Evolutionary conservation across 73 alveolate species (phyloP), one percentile per base, ranked within the genome.

Genomic region (Blepharisma japonicum): DNA sequence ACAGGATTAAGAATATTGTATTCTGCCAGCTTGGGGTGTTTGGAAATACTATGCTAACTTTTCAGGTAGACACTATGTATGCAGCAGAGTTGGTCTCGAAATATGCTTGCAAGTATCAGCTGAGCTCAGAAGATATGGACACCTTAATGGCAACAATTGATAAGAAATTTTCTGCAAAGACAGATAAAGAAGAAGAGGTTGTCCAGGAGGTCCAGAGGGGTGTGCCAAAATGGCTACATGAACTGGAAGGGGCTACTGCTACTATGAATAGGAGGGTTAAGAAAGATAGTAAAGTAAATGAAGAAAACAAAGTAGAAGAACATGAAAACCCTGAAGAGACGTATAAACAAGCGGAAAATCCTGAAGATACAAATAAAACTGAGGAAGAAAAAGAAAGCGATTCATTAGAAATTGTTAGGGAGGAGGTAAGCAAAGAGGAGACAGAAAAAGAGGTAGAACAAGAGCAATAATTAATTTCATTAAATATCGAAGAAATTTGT

Each of bases 211-310:
- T 47, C 14, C 14, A 18, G 61, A 70, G 80, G 42, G 80, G 80
- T 9, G 27, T 70, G 9, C 80, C 80, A n/a, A 70, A n/a, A 8
- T 70, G 80, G 80, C 25, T 70, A 7, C 66, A 70, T 9, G 80
- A 70, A 20, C 61, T 70, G 38, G 80, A 70, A 70, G 46, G 46
- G 11, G 74, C 47, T 2, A 9, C 74, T 14, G 38, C 74, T 2
- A 9, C 74, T n/a, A 18, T 61, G 23, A 61, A 25, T 39, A 14
- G 5, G 67, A 53, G 67, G 67, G 4, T 32, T 1, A 32, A 32
- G 42, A 32, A 32, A 32, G 42, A 32, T 32, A 32, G 3, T 32
- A 32, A 32, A 32, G 42, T 32, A 1, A 32, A 32, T 32, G 42
- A 32, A 32, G 42, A 32, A 32, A 32, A 3, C 3, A 32, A 32